Conservation (phyloP, 805 yeast species). For the Metschnikowia aberdeeniae region DNA sequence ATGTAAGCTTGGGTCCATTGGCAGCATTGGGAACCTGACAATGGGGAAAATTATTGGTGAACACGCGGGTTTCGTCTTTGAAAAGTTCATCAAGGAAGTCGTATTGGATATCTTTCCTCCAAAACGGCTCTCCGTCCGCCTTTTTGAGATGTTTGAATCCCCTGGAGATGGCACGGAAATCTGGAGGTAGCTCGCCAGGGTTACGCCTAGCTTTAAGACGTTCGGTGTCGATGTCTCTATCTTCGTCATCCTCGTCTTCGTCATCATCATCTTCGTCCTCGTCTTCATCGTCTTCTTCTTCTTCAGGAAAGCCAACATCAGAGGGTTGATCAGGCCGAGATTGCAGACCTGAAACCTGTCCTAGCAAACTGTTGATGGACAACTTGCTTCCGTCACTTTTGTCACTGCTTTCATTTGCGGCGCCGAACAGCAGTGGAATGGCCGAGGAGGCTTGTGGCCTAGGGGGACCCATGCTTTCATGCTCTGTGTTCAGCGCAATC, state of each 20-base stretch:
- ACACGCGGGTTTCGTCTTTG: slow-evolving; percentile 58
- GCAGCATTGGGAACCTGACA: slow-evolving; percentile 35
- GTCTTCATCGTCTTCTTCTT: slow-evolving; percentile 2
- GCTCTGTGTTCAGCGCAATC: no score
- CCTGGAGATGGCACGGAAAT: slow-evolving; percentile 15
- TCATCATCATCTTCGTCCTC: slow-evolving; percentile 5
- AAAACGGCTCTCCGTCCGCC: slow-evolving; percentile 86
- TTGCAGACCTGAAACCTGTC: background rate
- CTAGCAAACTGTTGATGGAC: slow-evolving; percentile 2
- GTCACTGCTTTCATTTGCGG: background rate
- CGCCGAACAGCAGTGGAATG: background rate
- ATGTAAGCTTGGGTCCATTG: slow-evolving; percentile 53
- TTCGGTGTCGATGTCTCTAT: background rate
- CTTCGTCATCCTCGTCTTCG: background rate
- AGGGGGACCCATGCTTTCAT: no score
- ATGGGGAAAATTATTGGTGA: slow-evolving; percentile 56
- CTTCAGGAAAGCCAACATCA: background rate
- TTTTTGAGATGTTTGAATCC: slow-evolving; percentile 69
- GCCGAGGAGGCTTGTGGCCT: background rate
- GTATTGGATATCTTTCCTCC: slow-evolving; percentile 84
- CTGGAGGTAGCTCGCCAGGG: slow-evolving; percentile 13
- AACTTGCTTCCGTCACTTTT: background rate
- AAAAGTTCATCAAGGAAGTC: slow-evolving; percentile 67
- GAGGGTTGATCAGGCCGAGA: background rate
- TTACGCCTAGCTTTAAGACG: background rate